Evolutionary conservation across 148 eudicot species (phyloP), one percentile per base, ranked within the genome.

Genomic region (Cornus suecica): DNA sequence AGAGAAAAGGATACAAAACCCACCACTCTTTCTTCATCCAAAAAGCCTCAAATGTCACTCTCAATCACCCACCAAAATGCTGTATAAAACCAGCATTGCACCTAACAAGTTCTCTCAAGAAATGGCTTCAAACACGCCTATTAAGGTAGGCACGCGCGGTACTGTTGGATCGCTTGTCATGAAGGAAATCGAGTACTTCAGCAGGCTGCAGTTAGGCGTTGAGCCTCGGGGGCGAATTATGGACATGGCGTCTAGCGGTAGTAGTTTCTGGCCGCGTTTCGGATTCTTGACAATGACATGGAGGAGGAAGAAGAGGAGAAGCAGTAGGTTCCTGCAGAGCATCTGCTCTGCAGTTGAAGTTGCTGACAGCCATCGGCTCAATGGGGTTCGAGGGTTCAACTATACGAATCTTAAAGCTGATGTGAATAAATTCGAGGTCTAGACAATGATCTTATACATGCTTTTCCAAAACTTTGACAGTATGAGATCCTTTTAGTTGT

Each of bases 71-170:
- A 24, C 29, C 65, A 42, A 79, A 64, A 76, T 76, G 74, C 66
- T 75, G 65, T 77, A 73, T 68, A 84, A 79, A 69, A 30, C 76
- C 54, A 76, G 48, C 22, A 37, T 80, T 45, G 41, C 73, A 67
- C 76, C 83, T 73, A 80, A 76, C 76, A 65, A 69, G 70, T 70
- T 73, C 78, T 81, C 73, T 74, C 80, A 66, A 9, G 86, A 85
- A 80, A 89, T 88, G 97, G 76, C 71, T 66, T 67, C 84, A 67
- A 67, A 77, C 11, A 78, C 84, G 65, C 97, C 94, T 0, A 74
- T 95, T 22, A 94, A 93, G 80, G 85, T 94, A 24, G 97, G 97
- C 68, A 87, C 95, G 15, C 82, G 95, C 72, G 98, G 98, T 45
- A 92, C 95, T 0, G 87, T 94, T 18, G 97, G 95, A 65, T 88